Evolutionary conservation across 257 asterid species (phyloP).

Genomic region (Solanum sejunctum): DNA sequence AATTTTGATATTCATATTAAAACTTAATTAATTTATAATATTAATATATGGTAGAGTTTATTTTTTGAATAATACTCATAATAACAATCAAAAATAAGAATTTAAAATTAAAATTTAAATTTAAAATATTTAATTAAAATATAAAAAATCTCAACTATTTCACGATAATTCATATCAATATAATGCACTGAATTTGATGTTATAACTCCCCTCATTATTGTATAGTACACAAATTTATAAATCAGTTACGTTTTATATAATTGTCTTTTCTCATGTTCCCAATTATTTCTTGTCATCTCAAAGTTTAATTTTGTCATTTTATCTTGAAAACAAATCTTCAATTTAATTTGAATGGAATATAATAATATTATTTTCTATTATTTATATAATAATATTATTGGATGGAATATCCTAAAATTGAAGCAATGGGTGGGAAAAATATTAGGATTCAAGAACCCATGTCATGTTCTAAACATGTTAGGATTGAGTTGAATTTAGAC

Average conservation of each 20-base stretch:
- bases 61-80: no score
- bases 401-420: neutral
- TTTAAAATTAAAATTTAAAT: no score
- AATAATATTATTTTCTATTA: neutral
- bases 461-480: neutral
- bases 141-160: no score
- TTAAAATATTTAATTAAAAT: accelerated
- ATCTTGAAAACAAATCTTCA: neutral
- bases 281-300: neutral
- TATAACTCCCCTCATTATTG: neutral
- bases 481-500: neutral
- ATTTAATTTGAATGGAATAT: neutral
- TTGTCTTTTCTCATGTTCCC: neutral
- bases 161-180: no score
- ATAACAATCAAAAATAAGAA: no score
- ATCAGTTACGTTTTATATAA: neutral
- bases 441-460: neutral
- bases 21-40: no score
- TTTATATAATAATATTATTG: neutral
- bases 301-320: neutral
- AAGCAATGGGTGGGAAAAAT: neutral
- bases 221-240: neutral
- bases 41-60: no score
- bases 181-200: neutral
- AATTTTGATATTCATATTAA: no score